phyloP scores from a whole-genome alignment of 306 rosid species.

The Cyamopsis tetragonoloba region DNA sequence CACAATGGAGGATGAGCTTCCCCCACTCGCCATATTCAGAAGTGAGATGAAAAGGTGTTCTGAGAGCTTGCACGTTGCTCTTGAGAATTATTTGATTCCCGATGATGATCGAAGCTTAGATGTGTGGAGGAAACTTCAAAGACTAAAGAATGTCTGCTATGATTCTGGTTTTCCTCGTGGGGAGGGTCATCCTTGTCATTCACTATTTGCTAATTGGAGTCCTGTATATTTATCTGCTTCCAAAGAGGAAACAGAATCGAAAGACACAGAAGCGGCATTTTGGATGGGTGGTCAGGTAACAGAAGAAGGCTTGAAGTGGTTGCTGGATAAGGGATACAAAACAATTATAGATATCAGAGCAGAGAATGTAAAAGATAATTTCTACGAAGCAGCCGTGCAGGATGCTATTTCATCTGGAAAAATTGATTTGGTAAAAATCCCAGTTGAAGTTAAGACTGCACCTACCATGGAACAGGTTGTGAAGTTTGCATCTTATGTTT shows the following conservation, averaged over 20 bases:
- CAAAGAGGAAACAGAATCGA: constrained; percentile 45
- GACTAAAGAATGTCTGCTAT: constrained; percentile 90
- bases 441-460: constrained; percentile 79
- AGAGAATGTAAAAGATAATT: constrained; percentile 65
- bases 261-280: constrained; percentile 59
- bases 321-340: constrained; percentile 66
- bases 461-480: constrained; percentile 91
- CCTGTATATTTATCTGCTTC: constrained; percentile 56
- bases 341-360: constrained; percentile 88
- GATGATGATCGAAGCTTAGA: constrained; percentile 64
- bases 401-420: constrained; percentile 64
- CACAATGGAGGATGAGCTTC: constrained; percentile 61
- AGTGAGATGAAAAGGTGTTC: constrained; percentile 95
- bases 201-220: constrained; percentile 80
- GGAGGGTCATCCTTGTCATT: constrained; percentile 69
- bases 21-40: constrained; percentile 80
- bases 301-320: constrained; percentile 92
- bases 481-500: constrained; percentile 69
- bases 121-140: constrained; percentile 91
- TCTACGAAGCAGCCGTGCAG: constrained; percentile 51
- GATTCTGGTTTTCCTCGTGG: constrained; percentile 80
- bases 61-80: constrained; percentile 95
- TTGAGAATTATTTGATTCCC: constrained; percentile 65
- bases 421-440: constrained; percentile 72
- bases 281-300: constrained; percentile 97